phyloP scores from a whole-genome alignment of 768 basidiomycete genomes.

The Melanogaster broomeanus region DNA sequence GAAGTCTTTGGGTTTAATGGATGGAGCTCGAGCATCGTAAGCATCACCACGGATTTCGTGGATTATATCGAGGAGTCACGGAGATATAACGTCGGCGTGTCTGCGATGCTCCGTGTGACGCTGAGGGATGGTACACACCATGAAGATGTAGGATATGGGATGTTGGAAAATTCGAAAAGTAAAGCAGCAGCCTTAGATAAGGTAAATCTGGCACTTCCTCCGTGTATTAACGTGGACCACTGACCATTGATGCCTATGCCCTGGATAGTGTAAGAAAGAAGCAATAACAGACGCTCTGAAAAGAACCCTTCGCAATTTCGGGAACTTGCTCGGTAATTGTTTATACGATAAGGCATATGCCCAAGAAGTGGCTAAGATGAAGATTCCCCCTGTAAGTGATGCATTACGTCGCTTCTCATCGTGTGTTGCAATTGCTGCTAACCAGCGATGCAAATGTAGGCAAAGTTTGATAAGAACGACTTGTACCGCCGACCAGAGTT shows the following conservation, averaged over 20 bases:
- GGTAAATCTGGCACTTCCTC: slow-evolving; percentile 46
- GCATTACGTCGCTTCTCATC: neutral
- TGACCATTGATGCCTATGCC: slow-evolving; percentile 5
- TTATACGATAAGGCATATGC: slow-evolving; percentile 94
- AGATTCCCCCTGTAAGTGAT: slow-evolving; percentile 72
- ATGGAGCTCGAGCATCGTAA: slow-evolving; percentile 84
- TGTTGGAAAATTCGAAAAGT: slow-evolving; percentile 79
- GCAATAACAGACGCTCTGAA: slow-evolving; percentile 96
- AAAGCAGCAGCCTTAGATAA: slow-evolving; percentile 92
- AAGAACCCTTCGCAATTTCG: slow-evolving; percentile 88
- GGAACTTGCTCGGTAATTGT: slow-evolving; percentile 94
- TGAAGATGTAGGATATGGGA: slow-evolving; percentile 93
- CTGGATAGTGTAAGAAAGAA: slow-evolving; percentile 90
- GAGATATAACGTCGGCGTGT: slow-evolving; percentile 72
- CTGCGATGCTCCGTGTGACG: slow-evolving; percentile 85
- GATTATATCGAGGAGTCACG: slow-evolving; percentile 72
- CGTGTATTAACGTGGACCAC: neutral
- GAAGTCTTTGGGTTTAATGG: slow-evolving; percentile 99
- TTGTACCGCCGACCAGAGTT: slow-evolving; percentile 75
- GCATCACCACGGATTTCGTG: slow-evolving; percentile 72
- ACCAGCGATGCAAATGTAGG: slow-evolving; percentile 36
- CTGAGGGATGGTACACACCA: slow-evolving; percentile 86
- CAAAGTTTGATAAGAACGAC: slow-evolving; percentile 66
- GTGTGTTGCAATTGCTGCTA: neutral
- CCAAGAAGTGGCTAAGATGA: slow-evolving; percentile 84